Evolutionary conservation across 2,329 filamentous ascomycete species (phyloP).

Genomic region (Neofusicoccum cordaticola): DNA sequence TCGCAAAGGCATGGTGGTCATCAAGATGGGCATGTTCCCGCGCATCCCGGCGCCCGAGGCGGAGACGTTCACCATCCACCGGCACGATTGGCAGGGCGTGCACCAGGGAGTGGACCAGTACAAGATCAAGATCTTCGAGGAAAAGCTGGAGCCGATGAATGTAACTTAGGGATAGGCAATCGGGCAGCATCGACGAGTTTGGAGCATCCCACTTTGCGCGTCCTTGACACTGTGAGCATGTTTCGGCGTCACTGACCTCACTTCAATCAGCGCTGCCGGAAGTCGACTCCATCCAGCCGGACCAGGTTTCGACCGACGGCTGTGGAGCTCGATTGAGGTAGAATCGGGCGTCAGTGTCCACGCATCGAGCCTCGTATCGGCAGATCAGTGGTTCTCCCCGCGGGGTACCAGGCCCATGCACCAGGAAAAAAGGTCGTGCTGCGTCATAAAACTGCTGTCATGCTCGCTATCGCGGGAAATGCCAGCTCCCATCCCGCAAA

Average conservation of each 20-base stretch:
- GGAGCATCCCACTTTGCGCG: no score
- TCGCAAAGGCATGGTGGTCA: slow-evolving; percentile 37
- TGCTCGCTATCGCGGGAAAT: not conserved
- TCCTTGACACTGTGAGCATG: no score
- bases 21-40: slow-evolving; percentile 53
- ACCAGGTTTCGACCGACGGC: no score
- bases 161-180: not conserved
- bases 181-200: no score
- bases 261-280: no score
- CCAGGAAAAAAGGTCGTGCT: not conserved
- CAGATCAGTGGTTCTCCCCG: not conserved
- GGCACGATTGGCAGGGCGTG: slow-evolving; percentile 44
- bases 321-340: no score
- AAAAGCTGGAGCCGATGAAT: slow-evolving; percentile 31
- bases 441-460: not conserved
- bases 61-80: slow-evolving; percentile 45
- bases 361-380: not conserved
- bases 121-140: slow-evolving; percentile 39
- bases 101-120: slow-evolving; percentile 39
- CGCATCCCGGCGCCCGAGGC: slow-evolving; percentile 46
- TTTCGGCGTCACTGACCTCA: no score
- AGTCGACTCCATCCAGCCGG: no score
- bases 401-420: not conserved
- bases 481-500: not conserved
- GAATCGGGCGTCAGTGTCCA: no score